Base-by-base conservation (phyloP, 192 early-diverging fungal genomes). In the Coemansia sp. region DNA sequence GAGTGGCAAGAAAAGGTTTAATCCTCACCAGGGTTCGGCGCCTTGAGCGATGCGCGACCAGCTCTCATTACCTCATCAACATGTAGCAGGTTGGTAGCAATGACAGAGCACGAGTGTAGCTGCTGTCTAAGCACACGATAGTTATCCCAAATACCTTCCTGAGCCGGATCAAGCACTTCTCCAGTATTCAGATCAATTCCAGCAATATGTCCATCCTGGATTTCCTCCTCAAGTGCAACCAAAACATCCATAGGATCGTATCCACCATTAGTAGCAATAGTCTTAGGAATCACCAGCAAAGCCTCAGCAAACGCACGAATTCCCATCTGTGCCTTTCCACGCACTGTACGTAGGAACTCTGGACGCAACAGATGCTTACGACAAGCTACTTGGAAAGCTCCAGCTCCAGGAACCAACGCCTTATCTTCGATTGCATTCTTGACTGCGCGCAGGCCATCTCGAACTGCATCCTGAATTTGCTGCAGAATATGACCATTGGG, bases 11-110 rank as follows among this genome's bases (percentile, higher is more conserved):
- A 23, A 26, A 55, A 47, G 23, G 50, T 41, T 50, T 72, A 51
- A 28, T 79, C 76, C 60, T 80, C 77, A 9, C 77, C 77, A 1
- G 77, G 77, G 54, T 70, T 68, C 27, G 71, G 71, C n/a, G 68
- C 67, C 77, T 84, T 84, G 48, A 84, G 63, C 54, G 83, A 82
- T 54, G 76, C 68, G 19, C 76, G 59, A 21, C 83, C 85, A 32
- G 85, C 91, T 48, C 94, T 85, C 94, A 99, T 94, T 84, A 99
- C 96, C 81, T 98, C 96, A 82, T 99, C 97, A 1, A 99, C 96
- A 23, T 98, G 84, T 62, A 99, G 83, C 72, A 99, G 87, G 82
- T 99, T 99, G 67, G 91, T 92, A 4, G 95, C 95, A 80, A 99
- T 97, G n/a, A 97, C 96, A 47, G 97, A 85, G 62, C 91, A 94